phyloP scores from a whole-genome alignment of 2,329 filamentous ascomycete genomes.

The Penicillium occitanis region DNA sequence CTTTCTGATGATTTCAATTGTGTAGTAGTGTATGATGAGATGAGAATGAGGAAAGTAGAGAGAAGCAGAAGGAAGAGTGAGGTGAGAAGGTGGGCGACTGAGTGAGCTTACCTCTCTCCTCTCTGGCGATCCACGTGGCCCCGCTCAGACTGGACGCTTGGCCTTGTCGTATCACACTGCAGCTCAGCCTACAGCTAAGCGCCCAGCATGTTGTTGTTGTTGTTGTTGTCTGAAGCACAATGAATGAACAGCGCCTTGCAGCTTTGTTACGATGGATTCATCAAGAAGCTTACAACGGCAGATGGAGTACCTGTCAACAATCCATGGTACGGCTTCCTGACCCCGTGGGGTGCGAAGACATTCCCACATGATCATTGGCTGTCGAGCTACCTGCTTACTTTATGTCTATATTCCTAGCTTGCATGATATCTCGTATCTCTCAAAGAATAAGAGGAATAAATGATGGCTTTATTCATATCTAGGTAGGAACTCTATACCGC shows the following conservation, averaged over 20 bases:
- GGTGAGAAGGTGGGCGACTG: conserved; percentile 9
- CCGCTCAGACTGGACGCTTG: conserved; percentile 23
- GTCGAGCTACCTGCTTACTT: background rate
- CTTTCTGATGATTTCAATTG: background rate
- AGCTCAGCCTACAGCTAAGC: conserved; percentile 5
- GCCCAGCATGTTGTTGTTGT: background rate
- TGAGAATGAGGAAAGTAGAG: background rate
- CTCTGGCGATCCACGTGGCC: conserved; percentile 31
- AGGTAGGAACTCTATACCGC: background rate
- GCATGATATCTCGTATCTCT: background rate
- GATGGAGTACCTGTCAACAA: background rate
- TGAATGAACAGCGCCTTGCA: background rate
- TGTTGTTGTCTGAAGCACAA: background rate
- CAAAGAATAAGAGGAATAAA: background rate
- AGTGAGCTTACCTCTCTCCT: background rate
- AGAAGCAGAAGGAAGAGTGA: conserved; percentile 1
- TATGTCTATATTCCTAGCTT: background rate
- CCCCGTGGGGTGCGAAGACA: conserved; percentile 21
- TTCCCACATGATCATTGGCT: conserved; percentile 3
- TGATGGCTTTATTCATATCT: background rate
- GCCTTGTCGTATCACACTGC: conserved; percentile 7
- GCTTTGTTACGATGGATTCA: background rate
- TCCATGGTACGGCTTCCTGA: conserved; percentile 21
- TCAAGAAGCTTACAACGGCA: background rate
- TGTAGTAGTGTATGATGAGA: background rate